Evolutionary conservation across 202 grass and related monocot species (phyloP).

Genomic region (Tripidium arundinaceum): DNA sequence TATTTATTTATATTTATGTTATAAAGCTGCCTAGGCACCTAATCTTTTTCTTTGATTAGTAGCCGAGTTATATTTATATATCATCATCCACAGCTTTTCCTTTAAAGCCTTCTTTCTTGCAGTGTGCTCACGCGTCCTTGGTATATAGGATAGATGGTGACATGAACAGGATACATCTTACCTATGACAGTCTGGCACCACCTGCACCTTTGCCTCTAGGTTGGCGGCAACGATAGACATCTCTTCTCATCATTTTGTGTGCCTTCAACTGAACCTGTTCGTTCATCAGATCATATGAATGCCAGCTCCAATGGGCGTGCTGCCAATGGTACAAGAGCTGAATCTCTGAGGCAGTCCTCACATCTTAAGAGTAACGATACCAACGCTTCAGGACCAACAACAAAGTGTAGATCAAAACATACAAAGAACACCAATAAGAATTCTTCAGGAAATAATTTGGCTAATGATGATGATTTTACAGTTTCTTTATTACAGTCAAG

Average conservation of each 20-base stretch:
- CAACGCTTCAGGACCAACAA: constrained; percentile 21
- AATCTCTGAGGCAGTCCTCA: constrained; percentile 33
- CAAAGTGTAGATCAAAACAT: constrained; percentile 37
- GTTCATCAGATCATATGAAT: constrained; percentile 42
- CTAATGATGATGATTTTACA: constrained; percentile 71
- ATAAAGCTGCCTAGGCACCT: no score
- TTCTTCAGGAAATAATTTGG: constrained; percentile 42
- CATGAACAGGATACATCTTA: no score
- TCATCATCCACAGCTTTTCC: no score
- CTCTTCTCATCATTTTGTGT: constrained; percentile 54
- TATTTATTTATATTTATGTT: no score
- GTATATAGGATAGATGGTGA: no score
- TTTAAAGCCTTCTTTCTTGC: no score
- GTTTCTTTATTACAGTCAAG: constrained; percentile 49
- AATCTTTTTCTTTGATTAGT: no score
- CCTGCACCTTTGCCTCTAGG: constrained; percentile 39
- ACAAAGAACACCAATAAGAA: constrained; percentile 29
- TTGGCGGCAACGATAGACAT: constrained; percentile 40
- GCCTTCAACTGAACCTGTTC: constrained; percentile 38
- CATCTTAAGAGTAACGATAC: constrained; percentile 48
- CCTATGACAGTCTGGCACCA: no score
- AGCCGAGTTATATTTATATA: no score
- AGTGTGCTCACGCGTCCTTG: no score
- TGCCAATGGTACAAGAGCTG: constrained; percentile 19
- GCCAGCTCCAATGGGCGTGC: constrained; percentile 24